A percentile compares a stretch with the other conserved stretches of the same genome.
Evolutionary conservation across 1,284 basidiomycete genomes (phyloP).

Genomic region (Tetrapyrgos nigripes): DNA sequence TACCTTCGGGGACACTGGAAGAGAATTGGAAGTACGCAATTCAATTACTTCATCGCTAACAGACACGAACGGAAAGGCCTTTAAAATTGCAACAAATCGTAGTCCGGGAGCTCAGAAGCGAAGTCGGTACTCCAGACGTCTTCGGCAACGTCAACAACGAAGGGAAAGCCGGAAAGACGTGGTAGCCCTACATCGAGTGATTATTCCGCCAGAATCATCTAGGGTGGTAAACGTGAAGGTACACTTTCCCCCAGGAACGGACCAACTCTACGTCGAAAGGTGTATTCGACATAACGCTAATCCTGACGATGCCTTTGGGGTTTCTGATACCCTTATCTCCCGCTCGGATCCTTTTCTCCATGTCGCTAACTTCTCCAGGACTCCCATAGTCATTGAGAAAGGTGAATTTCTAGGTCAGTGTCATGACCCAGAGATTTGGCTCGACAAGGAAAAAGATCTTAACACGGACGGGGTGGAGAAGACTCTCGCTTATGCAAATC

Average conservation of each 20-base stretch:
- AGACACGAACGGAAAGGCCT: conserved; percentile 16
- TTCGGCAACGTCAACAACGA: too few species aligned
- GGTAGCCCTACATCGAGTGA: background rate
- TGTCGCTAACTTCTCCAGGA: conserved; percentile 26
- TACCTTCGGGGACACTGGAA: too few species aligned
- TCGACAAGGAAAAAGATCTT: conserved; percentile 14
- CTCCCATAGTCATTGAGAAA: conserved; percentile 18
- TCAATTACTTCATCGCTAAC: conserved; percentile 4
- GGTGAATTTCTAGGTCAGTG: conserved; percentile 23
- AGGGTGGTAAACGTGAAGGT: background rate
- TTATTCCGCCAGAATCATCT: conserved; percentile 19
- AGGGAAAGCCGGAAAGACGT: too few species aligned
- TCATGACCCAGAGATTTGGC: conserved; percentile 23
- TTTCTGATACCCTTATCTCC: conserved; percentile 24
- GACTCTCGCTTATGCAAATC: conserved; percentile 11
- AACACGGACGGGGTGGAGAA: background rate
- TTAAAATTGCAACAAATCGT: conserved; percentile 14
- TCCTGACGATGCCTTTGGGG: conserved; percentile 22
- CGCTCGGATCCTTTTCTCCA: conserved; percentile 19
- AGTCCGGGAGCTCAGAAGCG: too few species aligned
- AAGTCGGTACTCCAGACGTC: too few species aligned
- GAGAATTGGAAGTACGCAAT: conserved; percentile 26
- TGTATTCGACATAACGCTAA: background rate
- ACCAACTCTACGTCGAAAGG: conserved; percentile 16
- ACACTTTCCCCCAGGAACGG: background rate